Conservation (phyloP, 2,329 filamentous ascomycete species). For the Botrytis galanthina region DNA sequence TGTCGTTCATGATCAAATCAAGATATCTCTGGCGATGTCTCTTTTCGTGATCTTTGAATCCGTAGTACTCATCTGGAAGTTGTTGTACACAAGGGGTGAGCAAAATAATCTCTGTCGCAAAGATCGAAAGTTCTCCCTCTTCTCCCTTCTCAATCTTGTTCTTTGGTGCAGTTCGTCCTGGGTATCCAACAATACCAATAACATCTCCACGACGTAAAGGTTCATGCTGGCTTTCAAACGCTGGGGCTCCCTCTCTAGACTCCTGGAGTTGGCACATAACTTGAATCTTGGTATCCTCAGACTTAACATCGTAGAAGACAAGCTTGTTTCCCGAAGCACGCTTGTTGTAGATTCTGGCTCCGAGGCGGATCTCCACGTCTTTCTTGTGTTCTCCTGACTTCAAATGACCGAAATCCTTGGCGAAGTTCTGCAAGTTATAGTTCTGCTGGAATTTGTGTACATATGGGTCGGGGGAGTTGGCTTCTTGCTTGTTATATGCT, state of each 20-base stretch:
- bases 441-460: conserved; percentile 91
- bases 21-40: conserved; percentile 91
- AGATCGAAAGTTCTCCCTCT: conserved; percentile 91
- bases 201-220: conserved; percentile 88
- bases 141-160: conserved; percentile 74
- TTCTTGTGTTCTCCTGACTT: conserved; percentile 84
- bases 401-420: conserved; percentile 73
- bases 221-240: conserved; percentile 87
- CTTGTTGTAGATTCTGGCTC: conserved; percentile 86
- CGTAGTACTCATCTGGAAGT: conserved; percentile 86
- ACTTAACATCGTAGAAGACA: conserved; percentile 84
- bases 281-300: conserved; percentile 76
- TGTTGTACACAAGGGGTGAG: conserved; percentile 89
- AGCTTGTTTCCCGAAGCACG: conserved; percentile 79
- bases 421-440: conserved; percentile 78
- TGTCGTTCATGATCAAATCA: conserved; percentile 92
- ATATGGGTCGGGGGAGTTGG: conserved; percentile 71
- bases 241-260: conserved; percentile 58
- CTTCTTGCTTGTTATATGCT: conserved; percentile 61
- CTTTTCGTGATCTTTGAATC: conserved; percentile 93
- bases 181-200: conserved; percentile 81
- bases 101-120: conserved; percentile 80
- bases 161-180: conserved; percentile 84
- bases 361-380: conserved; percentile 73
- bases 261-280: conserved; percentile 89